Base-by-base conservation (phyloP, 176 grass and related monocot species). In the Rhynchospora tenuis region DNA sequence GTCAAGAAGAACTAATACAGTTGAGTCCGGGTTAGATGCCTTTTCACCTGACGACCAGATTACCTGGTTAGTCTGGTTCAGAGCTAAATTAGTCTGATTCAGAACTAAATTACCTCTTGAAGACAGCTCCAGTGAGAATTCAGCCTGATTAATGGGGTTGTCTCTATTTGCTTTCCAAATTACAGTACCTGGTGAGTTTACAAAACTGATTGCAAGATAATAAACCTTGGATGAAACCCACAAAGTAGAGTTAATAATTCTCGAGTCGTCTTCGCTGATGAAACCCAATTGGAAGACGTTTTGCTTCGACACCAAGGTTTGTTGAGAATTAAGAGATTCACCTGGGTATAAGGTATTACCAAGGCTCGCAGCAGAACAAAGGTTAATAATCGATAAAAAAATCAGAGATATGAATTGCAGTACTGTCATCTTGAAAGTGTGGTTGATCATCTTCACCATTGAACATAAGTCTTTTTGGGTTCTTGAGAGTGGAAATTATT, bases 311-410 rank as follows among this genome's bases (percentile, higher is more conserved):
- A 84, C 0, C 19, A 90, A 55, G 38, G 70, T 80, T 38, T 85
- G 57, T 9, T 14, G 29, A 45, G 6, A 11, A 78, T 19, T 7
- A 26, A 90, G 73, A 51, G 46, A 59, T 52, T 90, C 31, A 24
- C 81, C 85, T 58, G 73, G 84, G 78, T 80, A 20, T 24, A 87
- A 84, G 29, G 73, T 87, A 71, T 90, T 55, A 10, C 76, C 76
- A 38, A 38, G 13, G 19, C 54, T 24, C 0, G 23, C 8, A 1
- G 9, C 54, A 27, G 51, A 11, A 80, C 9, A 47, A 1, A 38
- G 54, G 51, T 55, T 80, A 60, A 22, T 26, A 60, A 80, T 12
- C 56, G 38, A 27, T 54, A 31, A 43, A 38, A 80, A 22, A 38
- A 38, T 38, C 2, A 80, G 20, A 58, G 19, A 56, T 5, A 80